Evolutionary conservation across 1,139 yeast species (phyloP).

Genomic region (Debaryomyces sp.): DNA sequence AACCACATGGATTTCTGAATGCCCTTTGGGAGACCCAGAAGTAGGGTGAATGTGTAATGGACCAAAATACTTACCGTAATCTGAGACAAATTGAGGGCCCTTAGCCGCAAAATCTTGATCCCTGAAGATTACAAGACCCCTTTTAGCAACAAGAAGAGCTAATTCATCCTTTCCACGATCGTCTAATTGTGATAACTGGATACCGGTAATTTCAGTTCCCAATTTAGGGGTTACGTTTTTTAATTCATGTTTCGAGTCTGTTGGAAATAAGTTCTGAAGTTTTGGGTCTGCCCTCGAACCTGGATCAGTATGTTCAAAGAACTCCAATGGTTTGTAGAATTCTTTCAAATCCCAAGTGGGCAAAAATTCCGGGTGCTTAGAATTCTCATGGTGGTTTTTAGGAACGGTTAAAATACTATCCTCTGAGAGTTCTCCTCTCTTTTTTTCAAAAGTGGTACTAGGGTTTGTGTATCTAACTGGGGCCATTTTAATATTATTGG

Average conservation of each 20-base stretch:
- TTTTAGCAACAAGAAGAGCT: constrained; percentile 60
- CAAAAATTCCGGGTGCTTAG: constrained; percentile 45
- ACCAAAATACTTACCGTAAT: constrained; percentile 64
- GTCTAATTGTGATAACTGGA: constrained; percentile 54
- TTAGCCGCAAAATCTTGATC: constrained; percentile 60
- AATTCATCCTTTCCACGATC: constrained; percentile 59
- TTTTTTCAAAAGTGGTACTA: not conserved
- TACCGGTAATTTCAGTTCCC: constrained; percentile 62
- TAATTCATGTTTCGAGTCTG: constrained; percentile 25
- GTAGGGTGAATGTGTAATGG: constrained; percentile 75
- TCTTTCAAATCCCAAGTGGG: constrained; percentile 57
- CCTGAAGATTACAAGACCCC: constrained; percentile 68
- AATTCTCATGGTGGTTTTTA: constrained; percentile 29
- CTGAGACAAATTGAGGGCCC: constrained; percentile 55
- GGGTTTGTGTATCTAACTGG: not conserved
- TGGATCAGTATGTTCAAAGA: constrained; percentile 54
- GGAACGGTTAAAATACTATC: constrained; percentile 35
- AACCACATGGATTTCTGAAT: constrained; percentile 62
- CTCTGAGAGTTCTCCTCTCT: constrained; percentile 3
- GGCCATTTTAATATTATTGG: not conserved
- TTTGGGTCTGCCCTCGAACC: constrained; percentile 58
- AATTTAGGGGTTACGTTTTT: constrained; percentile 59
- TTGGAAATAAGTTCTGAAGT: constrained; percentile 50
- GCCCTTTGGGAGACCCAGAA: constrained; percentile 61
- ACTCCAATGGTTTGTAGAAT: constrained; percentile 45